Conservation (phyloP, 768 basidiomycete genomes). For the Strobilomyces confusus region DNA sequence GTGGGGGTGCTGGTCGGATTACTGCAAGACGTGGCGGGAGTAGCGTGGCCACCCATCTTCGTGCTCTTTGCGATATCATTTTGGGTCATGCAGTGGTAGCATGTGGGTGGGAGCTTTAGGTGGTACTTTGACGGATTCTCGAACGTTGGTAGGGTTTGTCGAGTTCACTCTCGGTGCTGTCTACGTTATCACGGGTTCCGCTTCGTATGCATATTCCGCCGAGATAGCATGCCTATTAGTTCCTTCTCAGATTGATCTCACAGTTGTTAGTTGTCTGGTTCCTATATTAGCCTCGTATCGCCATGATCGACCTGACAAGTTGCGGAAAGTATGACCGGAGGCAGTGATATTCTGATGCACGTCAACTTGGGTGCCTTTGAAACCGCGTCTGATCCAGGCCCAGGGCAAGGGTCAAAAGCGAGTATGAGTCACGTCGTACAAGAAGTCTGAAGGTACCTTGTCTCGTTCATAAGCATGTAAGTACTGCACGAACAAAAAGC, state of each 20-base stretch:
- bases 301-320: not conserved
- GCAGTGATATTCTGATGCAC: not conserved
- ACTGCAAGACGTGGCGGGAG: slow-evolving; percentile 27
- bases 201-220: not conserved
- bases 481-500: too few relatives aligned
- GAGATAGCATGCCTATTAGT: not conserved
- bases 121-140: not conserved
- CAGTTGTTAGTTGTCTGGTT: not conserved
- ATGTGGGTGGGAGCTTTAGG: not conserved
- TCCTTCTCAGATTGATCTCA: not conserved
- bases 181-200: not conserved
- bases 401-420: not conserved
- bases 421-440: not conserved
- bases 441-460: too few relatives aligned
- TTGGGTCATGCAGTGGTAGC: slow-evolving; percentile 30
- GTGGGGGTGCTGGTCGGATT: slow-evolving; percentile 30
- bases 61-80: slow-evolving; percentile 32
- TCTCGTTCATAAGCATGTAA: too few relatives aligned
- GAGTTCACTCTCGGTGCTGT: not conserved
- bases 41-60: slow-evolving; percentile 36
- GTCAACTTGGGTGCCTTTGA: not conserved
- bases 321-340: not conserved
- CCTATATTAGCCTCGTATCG: slow-evolving; percentile 3
- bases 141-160: not conserved
- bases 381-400: not conserved